phyloP scores from a whole-genome alignment of 2,329 filamentous ascomycete species.

The Claviceps purpurea region DNA sequence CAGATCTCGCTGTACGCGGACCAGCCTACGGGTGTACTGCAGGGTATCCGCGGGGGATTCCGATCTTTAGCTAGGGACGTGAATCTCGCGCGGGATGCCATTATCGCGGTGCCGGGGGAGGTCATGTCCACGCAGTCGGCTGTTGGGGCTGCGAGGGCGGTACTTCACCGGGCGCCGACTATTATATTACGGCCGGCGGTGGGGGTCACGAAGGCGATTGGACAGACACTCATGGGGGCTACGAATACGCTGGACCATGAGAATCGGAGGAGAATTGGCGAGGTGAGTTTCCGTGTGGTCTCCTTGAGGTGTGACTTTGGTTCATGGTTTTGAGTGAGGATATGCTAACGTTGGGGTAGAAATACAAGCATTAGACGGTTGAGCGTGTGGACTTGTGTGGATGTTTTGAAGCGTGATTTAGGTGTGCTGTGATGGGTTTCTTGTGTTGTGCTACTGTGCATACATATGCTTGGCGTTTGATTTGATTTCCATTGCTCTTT shows the following conservation, averaged over 20 bases:
- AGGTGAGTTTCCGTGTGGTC: constrained; percentile 47
- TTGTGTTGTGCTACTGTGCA: too few relatives aligned
- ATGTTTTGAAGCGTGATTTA: too few relatives aligned
- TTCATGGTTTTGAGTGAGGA: too few relatives aligned
- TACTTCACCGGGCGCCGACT: constrained; percentile 75
- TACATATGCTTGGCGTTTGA: too few relatives aligned
- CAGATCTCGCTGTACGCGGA: constrained; percentile 87
- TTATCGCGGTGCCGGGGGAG: constrained; percentile 88
- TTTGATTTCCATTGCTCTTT: too few relatives aligned
- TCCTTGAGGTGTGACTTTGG: neutral
- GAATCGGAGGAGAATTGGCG: constrained; percentile 69
- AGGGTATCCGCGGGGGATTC: constrained; percentile 74
- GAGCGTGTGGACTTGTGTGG: too few relatives aligned
- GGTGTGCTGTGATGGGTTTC: too few relatives aligned
- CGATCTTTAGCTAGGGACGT: constrained; percentile 74
- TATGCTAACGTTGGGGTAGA: constrained; percentile 19
- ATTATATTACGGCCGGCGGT: constrained; percentile 85
- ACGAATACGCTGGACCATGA: constrained; percentile 81
- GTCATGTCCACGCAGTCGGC: constrained; percentile 77
- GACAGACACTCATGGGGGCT: constrained; percentile 80
- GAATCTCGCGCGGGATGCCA: constrained; percentile 74
- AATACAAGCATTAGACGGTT: constrained; percentile 32
- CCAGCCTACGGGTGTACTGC: constrained; percentile 77
- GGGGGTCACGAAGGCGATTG: constrained; percentile 76
- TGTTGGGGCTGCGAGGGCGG: constrained; percentile 63